Conservation (phyloP, 306 rosid species). For the Dalbergia oliveri region DNA sequence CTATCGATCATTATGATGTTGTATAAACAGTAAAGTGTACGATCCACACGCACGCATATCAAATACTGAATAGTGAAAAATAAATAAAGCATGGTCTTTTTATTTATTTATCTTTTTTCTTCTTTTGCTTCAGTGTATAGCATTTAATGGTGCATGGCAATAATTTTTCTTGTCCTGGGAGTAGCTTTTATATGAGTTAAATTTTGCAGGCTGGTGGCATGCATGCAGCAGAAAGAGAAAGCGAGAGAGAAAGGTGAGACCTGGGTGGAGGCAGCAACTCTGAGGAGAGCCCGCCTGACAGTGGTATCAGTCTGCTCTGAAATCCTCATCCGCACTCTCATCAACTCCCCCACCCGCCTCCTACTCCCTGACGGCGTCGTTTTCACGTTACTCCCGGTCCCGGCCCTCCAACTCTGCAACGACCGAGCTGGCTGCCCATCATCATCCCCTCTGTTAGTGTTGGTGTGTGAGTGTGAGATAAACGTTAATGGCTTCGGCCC, state of each 20-base stretch:
- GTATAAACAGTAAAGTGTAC: too few species aligned
- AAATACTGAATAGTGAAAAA: too few species aligned
- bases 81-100: too few species aligned
- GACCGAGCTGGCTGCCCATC: neutral
- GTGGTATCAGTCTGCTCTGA: conserved; percentile 76
- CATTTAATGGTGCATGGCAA: too few species aligned
- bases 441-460: conserved; percentile 52
- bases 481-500: conserved; percentile 72
- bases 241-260: conserved; percentile 37
- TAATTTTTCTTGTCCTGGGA: too few species aligned
- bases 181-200: too few species aligned
- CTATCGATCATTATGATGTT: too few species aligned
- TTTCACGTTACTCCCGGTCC: conserved; percentile 72
- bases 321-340: conserved; percentile 79
- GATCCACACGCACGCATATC: too few species aligned
- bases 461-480: conserved; percentile 53
- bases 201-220: too few species aligned
- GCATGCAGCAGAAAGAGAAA: too few species aligned
- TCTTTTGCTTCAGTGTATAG: too few species aligned
- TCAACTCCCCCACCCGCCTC: conserved; percentile 67
- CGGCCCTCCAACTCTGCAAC: conserved; percentile 57
- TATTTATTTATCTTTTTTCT: too few species aligned
- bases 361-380: conserved; percentile 56
- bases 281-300: conserved; percentile 72
- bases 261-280: conserved; percentile 80